Conservation (phyloP, 768 basidiomycete species). For the Epithele typhae region DNA sequence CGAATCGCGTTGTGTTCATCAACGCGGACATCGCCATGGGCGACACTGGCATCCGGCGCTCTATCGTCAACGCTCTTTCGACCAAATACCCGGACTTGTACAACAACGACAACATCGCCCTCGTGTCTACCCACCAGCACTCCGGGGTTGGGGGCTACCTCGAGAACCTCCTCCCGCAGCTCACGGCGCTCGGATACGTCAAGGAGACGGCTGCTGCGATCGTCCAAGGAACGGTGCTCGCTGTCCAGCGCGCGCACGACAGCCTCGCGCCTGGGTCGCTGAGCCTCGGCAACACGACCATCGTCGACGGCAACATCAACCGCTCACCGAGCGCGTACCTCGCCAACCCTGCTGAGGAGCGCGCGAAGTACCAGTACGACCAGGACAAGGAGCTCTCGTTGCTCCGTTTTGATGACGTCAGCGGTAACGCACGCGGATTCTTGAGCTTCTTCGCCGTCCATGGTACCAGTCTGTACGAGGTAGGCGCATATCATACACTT, state of each 20-base stretch:
- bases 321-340: constrained; percentile 73
- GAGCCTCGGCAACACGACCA: constrained; percentile 62
- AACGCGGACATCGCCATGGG: constrained; percentile 86
- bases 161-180: constrained; percentile 73
- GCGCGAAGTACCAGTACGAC: constrained; percentile 61
- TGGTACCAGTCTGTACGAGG: constrained; percentile 76
- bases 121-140: constrained; percentile 74
- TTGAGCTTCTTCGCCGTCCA: constrained; percentile 77
- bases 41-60: constrained; percentile 69
- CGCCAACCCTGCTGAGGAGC: constrained; percentile 68
- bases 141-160: constrained; percentile 76
- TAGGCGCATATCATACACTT: constrained; percentile 21
- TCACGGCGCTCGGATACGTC: constrained; percentile 73
- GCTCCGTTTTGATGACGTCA: constrained; percentile 56
- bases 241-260: constrained; percentile 63
- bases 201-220: constrained; percentile 70
- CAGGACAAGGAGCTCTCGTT: constrained; percentile 74
- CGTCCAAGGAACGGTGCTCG: constrained; percentile 61
- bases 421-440: constrained; percentile 59
- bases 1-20: constrained; percentile 67
- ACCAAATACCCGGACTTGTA: constrained; percentile 59
- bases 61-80: constrained; percentile 56
- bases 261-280: constrained; percentile 57
- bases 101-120: constrained; percentile 65
- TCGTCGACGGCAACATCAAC: constrained; percentile 67